Conservation (phyloP, 345 rosid genomes). For the Microthlaspi erraticum region DNA sequence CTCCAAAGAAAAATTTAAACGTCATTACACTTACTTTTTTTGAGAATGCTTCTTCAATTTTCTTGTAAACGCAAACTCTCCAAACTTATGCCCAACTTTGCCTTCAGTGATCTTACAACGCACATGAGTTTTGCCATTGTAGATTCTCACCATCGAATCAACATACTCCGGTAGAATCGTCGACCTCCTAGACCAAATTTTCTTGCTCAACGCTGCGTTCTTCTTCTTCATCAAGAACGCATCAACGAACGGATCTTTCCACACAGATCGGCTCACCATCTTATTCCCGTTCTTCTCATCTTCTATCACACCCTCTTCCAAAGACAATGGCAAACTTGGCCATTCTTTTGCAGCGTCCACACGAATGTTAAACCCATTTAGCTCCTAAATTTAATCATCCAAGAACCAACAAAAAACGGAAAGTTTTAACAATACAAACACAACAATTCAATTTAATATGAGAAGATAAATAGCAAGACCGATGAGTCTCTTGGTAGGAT, state of each 20-base stretch:
- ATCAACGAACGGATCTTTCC: constrained; percentile 59
- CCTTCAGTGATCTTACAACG: constrained; percentile 56
- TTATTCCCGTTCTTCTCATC: constrained; percentile 35
- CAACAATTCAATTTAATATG: background rate
- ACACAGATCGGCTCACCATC: constrained; percentile 47
- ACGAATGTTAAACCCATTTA: constrained; percentile 61
- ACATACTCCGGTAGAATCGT: constrained; percentile 56
- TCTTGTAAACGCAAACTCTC: constrained; percentile 56
- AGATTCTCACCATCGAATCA: constrained; percentile 48
- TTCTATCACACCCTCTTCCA: constrained; percentile 17
- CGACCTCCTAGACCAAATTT: constrained; percentile 58
- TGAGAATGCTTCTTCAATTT: constrained; percentile 45
- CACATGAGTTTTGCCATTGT: constrained; percentile 54
- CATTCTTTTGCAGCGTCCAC: constrained; percentile 61
- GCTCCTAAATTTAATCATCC: constrained; percentile 52
- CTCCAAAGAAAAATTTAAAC: background rate
- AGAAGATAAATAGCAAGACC: background rate
- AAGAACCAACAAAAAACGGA: constrained; percentile 6
- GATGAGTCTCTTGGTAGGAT: background rate
- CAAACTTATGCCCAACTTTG: constrained; percentile 58
- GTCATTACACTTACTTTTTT: constrained; percentile 28
- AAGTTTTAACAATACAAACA: constrained; percentile 27
- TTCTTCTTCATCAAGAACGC: constrained; percentile 53
- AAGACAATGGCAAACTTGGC: constrained; percentile 46
- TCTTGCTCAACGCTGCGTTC: constrained; percentile 47